These are phyloP conservation scores for Saraca asoca DNA, from an alignment of 331 rosid genomes.

Conservation along the genomic window DNA sequence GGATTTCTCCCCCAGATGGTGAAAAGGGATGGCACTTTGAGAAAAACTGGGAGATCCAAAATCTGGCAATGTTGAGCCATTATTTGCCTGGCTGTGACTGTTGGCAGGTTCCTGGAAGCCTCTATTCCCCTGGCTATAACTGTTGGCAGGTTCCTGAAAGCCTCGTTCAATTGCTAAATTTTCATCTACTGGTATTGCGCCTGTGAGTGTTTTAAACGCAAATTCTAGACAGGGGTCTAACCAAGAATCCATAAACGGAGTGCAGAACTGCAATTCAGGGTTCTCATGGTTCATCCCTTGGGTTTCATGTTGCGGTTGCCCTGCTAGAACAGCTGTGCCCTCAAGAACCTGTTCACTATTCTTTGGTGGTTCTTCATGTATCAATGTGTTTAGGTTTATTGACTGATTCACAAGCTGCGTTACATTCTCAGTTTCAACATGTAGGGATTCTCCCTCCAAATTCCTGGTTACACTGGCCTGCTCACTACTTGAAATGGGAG, in stretches of 20 bases:
- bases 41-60: slow-evolving; percentile 58
- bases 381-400: slow-evolving; percentile 28
- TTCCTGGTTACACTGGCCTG: slow-evolving; percentile 23
- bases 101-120: slow-evolving; percentile 54
- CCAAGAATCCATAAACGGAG: slow-evolving; percentile 58
- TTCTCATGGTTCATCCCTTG: slow-evolving; percentile 33
- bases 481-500: slow-evolving; percentile 22
- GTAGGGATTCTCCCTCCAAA: slow-evolving; percentile 17
- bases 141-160: slow-evolving; percentile 54
- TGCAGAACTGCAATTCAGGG: slow-evolving; percentile 37
- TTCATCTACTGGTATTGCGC: slow-evolving; percentile 71
- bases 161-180: slow-evolving; percentile 50
- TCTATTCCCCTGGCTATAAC: slow-evolving; percentile 42
- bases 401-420: slow-evolving; percentile 25
- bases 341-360: slow-evolving; percentile 15
- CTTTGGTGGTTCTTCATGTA: slow-evolving; percentile 38
- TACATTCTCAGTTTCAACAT: slow-evolving; percentile 19
- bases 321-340: slow-evolving; percentile 34
- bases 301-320: slow-evolving; percentile 37
- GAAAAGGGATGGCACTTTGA: slow-evolving; percentile 55
- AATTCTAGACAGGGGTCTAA: slow-evolving; percentile 74
- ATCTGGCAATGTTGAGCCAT: slow-evolving; percentile 54
- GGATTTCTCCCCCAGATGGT: slow-evolving; percentile 56
- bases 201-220: slow-evolving; percentile 73
- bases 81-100: slow-evolving; percentile 41